Percentiles rank a stretch among this genome's conserved stretches.
Conservation (phyloP, 139 green algal species). For the Zygnema cylindricum region DNA sequence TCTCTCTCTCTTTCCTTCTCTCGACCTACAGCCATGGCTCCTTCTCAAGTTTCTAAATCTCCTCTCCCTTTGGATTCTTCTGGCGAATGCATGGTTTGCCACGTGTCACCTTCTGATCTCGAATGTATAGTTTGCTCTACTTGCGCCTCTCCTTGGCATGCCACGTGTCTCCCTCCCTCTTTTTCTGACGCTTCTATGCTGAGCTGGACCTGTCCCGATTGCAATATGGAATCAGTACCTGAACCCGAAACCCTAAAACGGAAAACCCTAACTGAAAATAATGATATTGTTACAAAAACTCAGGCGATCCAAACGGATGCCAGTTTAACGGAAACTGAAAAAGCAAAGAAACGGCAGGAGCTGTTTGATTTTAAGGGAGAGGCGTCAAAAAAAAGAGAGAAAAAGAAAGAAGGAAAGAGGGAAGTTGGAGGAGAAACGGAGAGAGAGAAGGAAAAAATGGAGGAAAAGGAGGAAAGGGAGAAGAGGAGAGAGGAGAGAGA, state of each 20-base stretch:
- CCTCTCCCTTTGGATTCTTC: conserved; percentile 35
- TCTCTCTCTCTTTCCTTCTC: neutral
- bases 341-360: conserved; percentile 78
- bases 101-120: conserved; percentile 23
- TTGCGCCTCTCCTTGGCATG: conserved; percentile 53
- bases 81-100: conserved; percentile 47
- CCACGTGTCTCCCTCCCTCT: conserved; percentile 28
- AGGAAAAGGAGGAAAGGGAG: conserved; percentile 23
- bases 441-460: conserved; percentile 15
- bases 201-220: conserved; percentile 54
- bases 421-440: neutral
- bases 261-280: conserved; percentile 17
- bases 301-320: conserved; percentile 65
- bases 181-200: conserved; percentile 12
- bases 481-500: neutral
- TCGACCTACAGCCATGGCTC: neutral
- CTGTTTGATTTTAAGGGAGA: no score
- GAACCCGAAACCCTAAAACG: conserved; percentile 15
- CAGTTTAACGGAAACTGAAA: conserved; percentile 81
- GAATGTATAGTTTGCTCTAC: conserved; percentile 33
- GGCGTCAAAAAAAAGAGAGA: no score
- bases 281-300: conserved; percentile 36
- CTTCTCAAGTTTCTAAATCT: no score
- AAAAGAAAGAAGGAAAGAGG: neutral
- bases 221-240: neutral